A percentile compares a stretch with the other conserved stretches of the same genome.
Evolutionary conservation across 2,329 filamentous ascomycete genomes (phyloP).

Genomic region (Plenodomus tracheiphilus): DNA sequence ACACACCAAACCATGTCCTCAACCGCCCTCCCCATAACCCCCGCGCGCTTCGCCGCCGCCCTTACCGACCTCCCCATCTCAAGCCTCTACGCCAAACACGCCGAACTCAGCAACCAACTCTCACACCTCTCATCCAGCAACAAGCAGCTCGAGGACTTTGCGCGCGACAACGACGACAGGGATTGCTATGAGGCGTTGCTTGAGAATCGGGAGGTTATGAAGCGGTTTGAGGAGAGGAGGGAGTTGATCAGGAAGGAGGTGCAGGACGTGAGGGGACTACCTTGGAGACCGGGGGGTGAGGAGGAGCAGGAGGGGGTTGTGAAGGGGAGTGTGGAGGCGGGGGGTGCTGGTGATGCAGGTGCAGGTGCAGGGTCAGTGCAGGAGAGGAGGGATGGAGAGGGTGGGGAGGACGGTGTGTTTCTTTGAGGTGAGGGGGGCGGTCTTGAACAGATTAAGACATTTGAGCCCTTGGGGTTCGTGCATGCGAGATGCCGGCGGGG

Average conservation of each 20-base stretch:
- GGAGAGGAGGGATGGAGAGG: neutral
- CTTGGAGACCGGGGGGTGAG: constrained; percentile 50
- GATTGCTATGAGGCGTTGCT: constrained; percentile 74
- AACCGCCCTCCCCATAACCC: constrained; percentile 63
- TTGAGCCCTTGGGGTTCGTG: too few species aligned
- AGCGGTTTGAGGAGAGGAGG: constrained; percentile 68
- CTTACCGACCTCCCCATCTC: constrained; percentile 68
- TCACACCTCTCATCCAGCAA: constrained; percentile 75
- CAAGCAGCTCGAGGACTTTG: constrained; percentile 69
- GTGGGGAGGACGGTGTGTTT: constrained; percentile 20
- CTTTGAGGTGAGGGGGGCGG: constrained; percentile 12
- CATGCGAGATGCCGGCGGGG: too few species aligned
- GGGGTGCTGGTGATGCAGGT: constrained; percentile 1
- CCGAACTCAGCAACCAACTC: constrained; percentile 76
- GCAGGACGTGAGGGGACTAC: constrained; percentile 59
- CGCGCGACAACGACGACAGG: constrained; percentile 57
- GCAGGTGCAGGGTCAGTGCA: constrained; percentile 2
- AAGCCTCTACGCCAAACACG: constrained; percentile 72
- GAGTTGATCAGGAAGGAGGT: constrained; percentile 67
- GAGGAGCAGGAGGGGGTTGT: neutral
- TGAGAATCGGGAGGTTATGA: constrained; percentile 72
- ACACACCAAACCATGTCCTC: constrained; percentile 58
- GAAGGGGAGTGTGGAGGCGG: neutral
- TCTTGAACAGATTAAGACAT: too few species aligned
- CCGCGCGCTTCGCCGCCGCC: constrained; percentile 67